Evolutionary conservation across 2,329 filamentous ascomycete genomes (phyloP), one percentile per base, ranked within the genome.

Genomic region (Pestalotiopsis sp.): DNA sequence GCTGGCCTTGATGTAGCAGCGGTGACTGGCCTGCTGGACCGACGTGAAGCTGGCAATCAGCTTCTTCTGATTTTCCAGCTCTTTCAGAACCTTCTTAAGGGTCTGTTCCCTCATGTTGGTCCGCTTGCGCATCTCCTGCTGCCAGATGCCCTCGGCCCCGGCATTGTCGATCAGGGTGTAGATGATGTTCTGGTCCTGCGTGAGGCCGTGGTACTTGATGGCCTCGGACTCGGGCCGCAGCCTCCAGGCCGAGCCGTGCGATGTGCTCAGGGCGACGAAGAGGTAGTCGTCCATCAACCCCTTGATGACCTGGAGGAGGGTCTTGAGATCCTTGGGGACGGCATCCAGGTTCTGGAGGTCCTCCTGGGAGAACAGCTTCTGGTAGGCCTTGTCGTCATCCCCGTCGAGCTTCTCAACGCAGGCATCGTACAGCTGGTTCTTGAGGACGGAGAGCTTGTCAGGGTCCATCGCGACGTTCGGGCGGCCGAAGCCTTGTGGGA

Each of bases 1-100:
- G 71, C 91, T 91, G 66, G 91, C 90, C 76, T 97, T 91, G 87
- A 99, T 97, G 85, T 96, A 99, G 88, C 97, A 97, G 82, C 97
- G 97, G 78, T 96, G 92, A 73, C 91, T 93, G 36, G 94, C 93
- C 77, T 93, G 91, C 82, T 97, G 94, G 81, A 97, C 94, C 80
- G 92, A 96, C 82, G 95, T 96, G 82, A 98, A 94, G 68, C 91
- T 90, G 76, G 93, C 92, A 79, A 99, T 94, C 78, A 97, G 90
- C 45, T 90, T 90, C 78, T 94, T 95, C 64, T 60, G 52, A 52
- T 86, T 83, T 80, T 97, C 93, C 70, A 99, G 90, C 71, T 91
- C 90, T 83, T 97, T 97, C 74, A 98, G 86, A 36, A 91, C 91
- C 75, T 92, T 92, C 74, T 92, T 93, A 75, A 98, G 87, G 49